Base-by-base conservation (phyloP, 2,329 filamentous ascomycete genomes). In the Moelleriella libera region DNA sequence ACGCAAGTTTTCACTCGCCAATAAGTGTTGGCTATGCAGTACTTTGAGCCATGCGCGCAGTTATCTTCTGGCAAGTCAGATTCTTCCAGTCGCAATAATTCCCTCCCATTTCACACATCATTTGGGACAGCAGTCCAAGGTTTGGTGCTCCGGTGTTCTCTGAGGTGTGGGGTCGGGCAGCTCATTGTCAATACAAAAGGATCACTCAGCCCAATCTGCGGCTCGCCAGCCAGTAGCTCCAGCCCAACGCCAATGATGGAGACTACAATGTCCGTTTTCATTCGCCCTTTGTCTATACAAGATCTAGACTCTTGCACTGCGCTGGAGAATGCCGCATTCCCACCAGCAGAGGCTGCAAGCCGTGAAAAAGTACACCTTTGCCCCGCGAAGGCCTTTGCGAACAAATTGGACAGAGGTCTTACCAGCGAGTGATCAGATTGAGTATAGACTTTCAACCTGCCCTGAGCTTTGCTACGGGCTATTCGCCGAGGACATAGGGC, bases 291-390 rank as follows among this genome's bases (percentile, higher is more conserved):
- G 8, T 48, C 46, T 4, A 47, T 59, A 4, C 4, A 40, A 2
- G 59, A 61, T 39, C 51, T 61, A 0, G 54, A 61, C 5, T 49
- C 50, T 10, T 59, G 54, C 5, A 45, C 48, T 1, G 43, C 47
- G 5, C 54, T 62, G 2, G 60, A 62, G 30, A 52, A 58, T 1
- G 53, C 58, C 0, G 58, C 59, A 0, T 62, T 62, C 41, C 59
- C 59, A 5, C 55, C 59, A 1, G 53, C 53, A 0, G 55, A 60
- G 34, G 60, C 56, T 3, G 60, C 60, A 3, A 56, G 55, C 45
- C 56, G 52, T 14, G 55, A 58, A 48, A 60, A 60, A 51, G 59
- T 59, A 32, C 42, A 5, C 10, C 42, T 11, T 43, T 29, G 10
- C 42, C 42, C 3, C 8, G 42, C 40, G 7, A 12, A 7, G 34